phyloP scores from a whole-genome alignment of 1,284 basidiomycete species.

The Ustilago bromivora region DNA sequence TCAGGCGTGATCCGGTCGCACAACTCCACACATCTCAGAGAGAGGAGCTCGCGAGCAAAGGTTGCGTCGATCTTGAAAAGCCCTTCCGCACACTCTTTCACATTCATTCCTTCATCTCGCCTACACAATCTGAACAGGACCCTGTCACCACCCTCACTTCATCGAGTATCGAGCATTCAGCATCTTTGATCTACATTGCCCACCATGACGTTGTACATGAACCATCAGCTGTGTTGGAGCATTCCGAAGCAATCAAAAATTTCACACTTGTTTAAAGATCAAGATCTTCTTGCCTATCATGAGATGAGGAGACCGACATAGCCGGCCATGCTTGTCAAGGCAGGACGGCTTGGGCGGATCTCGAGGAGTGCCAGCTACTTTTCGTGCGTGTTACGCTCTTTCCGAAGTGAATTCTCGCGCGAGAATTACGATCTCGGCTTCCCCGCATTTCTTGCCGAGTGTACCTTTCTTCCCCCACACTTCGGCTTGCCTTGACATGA shows the following conservation, averaged over 20 bases:
- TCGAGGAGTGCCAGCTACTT: not conserved
- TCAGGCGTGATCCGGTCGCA: constrained; percentile 14
- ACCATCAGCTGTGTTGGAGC: not conserved
- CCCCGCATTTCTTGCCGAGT: constrained; percentile 2
- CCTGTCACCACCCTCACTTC: not conserved
- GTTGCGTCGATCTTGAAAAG: not conserved
- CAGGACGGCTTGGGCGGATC: not conserved
- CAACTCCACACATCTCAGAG: not conserved
- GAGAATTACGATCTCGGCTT: not conserved
- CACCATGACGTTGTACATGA: no score
- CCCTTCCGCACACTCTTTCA: constrained; percentile 13
- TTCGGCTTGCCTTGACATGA: not conserved
- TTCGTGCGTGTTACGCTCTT: not conserved
- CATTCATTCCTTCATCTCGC: constrained; percentile 7
- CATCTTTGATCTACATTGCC: no score
- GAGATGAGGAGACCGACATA: not conserved
- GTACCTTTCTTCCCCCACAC: not conserved
- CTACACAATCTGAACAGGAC: not conserved
- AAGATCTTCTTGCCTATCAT: not conserved
- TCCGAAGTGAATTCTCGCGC: not conserved
- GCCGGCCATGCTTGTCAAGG: not conserved
- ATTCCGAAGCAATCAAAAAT: not conserved
- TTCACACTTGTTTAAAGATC: not conserved
- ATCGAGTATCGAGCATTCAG: not conserved
- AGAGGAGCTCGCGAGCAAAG: no score